Conservation (phyloP, 331 rosid genomes). For the Erythrophleum ivorense region DNA sequence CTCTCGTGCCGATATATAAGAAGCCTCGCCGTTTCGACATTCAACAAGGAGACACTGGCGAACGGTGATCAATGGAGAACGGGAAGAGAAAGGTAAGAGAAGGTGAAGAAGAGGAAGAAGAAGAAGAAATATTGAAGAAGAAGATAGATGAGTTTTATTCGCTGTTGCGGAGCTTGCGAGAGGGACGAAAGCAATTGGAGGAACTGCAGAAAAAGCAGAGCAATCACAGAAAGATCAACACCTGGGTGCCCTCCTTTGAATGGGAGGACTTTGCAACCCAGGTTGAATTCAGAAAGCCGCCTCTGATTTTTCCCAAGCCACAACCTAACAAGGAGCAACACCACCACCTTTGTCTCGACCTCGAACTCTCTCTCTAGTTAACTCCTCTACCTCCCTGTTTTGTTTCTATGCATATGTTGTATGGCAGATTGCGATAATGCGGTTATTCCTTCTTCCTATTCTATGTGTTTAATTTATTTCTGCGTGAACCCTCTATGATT, state of each 20-base stretch:
- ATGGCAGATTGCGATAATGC: too few species aligned
- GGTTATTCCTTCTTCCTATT: too few species aligned
- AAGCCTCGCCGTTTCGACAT: too few species aligned
- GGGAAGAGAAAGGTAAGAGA: too few species aligned
- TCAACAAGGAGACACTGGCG: too few species aligned
- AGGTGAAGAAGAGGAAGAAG: too few species aligned
- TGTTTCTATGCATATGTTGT: too few species aligned
- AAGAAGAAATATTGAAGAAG: constrained; percentile 34
- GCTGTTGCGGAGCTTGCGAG: constrained; percentile 46
- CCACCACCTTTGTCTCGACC: constrained; percentile 40
- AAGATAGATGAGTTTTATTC: constrained; percentile 52
- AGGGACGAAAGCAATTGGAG: constrained; percentile 36
- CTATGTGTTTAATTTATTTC: too few species aligned
- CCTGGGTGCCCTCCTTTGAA: constrained; percentile 34
- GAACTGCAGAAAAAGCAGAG: constrained; percentile 1
- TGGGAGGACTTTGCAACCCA: constrained; percentile 46
- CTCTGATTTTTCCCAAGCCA: constrained; percentile 22
- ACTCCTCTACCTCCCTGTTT: background rate
- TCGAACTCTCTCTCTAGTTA: constrained; percentile 50
- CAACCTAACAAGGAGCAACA: constrained; percentile 1
- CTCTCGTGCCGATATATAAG: too few species aligned
- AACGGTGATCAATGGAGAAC: constrained; percentile 27
- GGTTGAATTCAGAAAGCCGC: constrained; percentile 41
- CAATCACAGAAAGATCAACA: background rate
- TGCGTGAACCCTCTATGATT: too few species aligned